These are phyloP conservation scores for Volvox africanus DNA, from an alignment of 139 green algal genomes.

Conservation along the genomic window DNA sequence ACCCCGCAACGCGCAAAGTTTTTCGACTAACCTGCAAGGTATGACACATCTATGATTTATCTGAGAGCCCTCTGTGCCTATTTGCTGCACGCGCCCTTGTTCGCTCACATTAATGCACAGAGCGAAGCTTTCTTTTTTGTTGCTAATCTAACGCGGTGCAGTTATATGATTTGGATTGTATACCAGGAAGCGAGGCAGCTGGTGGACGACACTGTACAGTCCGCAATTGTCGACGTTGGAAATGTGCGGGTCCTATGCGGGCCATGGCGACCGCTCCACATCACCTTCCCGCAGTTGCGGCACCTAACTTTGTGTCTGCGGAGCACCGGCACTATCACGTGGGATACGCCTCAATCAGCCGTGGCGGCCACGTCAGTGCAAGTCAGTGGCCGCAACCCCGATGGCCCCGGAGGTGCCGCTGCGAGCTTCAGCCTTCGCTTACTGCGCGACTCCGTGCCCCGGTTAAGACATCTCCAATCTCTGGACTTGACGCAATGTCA, in stretches of 20 bases:
- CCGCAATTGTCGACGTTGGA: neutral
- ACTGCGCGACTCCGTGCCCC: conserved; percentile 1
- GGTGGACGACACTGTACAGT: neutral
- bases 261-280: neutral
- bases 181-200: neutral
- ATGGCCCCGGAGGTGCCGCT: neutral
- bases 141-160: neutral
- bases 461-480: neutral
- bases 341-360: neutral
- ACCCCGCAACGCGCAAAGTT: neutral
- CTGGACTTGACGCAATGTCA: neutral
- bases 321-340: neutral
- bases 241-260: conserved; percentile 1
- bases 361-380: neutral
- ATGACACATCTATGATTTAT: neutral
- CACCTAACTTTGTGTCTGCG: neutral
- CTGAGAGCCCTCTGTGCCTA: too few species aligned
- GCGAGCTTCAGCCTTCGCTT: conserved; percentile 8
- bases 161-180: too few species aligned
- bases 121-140: neutral
- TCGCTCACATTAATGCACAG: too few species aligned
- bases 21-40: conserved; percentile 3
- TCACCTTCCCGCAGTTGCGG: neutral
- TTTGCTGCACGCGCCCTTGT: too few species aligned
- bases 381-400: neutral